phyloP scores from a whole-genome alignment of 2,329 filamentous ascomycete species.

The Chaetoscypha palmicola region DNA sequence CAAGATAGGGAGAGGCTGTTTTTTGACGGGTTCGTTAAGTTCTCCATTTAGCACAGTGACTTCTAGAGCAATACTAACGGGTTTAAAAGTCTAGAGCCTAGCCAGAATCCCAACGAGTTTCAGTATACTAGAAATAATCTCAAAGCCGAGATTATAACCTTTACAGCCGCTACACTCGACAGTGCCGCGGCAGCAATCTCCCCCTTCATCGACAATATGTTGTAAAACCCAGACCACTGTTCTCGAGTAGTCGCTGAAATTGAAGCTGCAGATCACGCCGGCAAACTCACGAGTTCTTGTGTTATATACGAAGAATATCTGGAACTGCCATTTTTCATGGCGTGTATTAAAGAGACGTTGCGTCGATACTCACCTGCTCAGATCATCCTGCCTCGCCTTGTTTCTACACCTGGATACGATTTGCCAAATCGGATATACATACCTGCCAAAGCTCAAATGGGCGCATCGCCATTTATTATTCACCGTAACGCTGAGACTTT shows the following conservation, averaged over 20 bases:
- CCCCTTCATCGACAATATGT: conserved; percentile 1
- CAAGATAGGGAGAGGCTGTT: neutral
- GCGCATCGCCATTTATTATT: neutral
- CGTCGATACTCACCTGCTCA: conserved; percentile 1
- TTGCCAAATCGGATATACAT: neutral
- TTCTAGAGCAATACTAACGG: neutral
- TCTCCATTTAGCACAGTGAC: neutral
- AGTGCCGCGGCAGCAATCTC: neutral
- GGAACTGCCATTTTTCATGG: conserved; percentile 2
- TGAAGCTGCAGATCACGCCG: neutral
- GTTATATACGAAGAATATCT: neutral
- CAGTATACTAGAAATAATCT: neutral
- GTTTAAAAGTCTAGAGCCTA: neutral
- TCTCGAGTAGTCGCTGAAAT: neutral
- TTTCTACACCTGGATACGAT: neutral
- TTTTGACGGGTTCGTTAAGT: neutral
- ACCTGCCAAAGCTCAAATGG: neutral
- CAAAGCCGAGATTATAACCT: conserved; percentile 1
- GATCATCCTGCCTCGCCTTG: neutral
- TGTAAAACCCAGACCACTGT: neutral
- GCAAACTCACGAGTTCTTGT: neutral
- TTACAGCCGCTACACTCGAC: neutral
- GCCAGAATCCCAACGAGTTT: neutral
- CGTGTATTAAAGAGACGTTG: conserved; percentile 1
- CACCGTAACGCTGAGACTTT: neutral